A percentile compares a stretch with the other conserved stretches of the same genome.
Evolutionary conservation across 2,329 filamentous ascomycete species (phyloP).

Genomic region (Epichloe elymi): DNA sequence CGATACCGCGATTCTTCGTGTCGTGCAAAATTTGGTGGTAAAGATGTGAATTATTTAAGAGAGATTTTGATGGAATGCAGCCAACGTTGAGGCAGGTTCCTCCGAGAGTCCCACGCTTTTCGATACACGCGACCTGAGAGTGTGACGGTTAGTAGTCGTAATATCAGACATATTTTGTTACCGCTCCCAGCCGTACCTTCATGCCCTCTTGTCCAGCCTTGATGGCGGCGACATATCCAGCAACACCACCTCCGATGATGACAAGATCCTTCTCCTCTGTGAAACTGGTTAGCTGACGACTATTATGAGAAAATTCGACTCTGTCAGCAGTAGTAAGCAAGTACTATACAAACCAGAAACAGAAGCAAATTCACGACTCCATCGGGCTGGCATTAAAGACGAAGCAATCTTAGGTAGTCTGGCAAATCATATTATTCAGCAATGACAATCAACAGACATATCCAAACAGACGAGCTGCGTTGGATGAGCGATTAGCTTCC

Average conservation of each 20-base stretch:
- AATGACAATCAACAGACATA: neutral
- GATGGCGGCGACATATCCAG: slow-evolving; percentile 97
- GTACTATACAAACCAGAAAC: slow-evolving; percentile 34
- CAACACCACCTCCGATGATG: slow-evolving; percentile 95
- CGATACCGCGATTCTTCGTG: slow-evolving; percentile 92
- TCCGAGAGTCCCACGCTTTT: slow-evolving; percentile 90
- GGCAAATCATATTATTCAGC: slow-evolving; percentile 1
- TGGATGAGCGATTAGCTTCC: neutral
- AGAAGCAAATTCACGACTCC: slow-evolving; percentile 46
- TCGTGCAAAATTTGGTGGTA: slow-evolving; percentile 97
- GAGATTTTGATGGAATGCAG: slow-evolving; percentile 98
- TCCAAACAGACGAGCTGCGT: neutral
- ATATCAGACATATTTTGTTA: neutral
- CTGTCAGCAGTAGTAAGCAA: neutral
- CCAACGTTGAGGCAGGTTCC: slow-evolving; percentile 98
- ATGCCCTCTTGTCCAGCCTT: slow-evolving; percentile 96
- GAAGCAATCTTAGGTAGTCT: slow-evolving; percentile 38
- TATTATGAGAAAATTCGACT: neutral
- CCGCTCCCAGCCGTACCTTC: slow-evolving; percentile 47
- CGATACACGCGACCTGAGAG: slow-evolving; percentile 79
- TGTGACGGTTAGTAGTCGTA: slow-evolving; percentile 5
- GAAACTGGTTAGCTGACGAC: slow-evolving; percentile 14
- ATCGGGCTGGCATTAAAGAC: slow-evolving; percentile 29
- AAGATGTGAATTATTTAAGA: slow-evolving; percentile 98
- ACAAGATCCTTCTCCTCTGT: slow-evolving; percentile 90